A percentile compares a stretch with the other conserved stretches of the same genome.
Evolutionary conservation across 495 filamentous ascomycete species (phyloP).

Genomic region (Lophium mytilinum): DNA sequence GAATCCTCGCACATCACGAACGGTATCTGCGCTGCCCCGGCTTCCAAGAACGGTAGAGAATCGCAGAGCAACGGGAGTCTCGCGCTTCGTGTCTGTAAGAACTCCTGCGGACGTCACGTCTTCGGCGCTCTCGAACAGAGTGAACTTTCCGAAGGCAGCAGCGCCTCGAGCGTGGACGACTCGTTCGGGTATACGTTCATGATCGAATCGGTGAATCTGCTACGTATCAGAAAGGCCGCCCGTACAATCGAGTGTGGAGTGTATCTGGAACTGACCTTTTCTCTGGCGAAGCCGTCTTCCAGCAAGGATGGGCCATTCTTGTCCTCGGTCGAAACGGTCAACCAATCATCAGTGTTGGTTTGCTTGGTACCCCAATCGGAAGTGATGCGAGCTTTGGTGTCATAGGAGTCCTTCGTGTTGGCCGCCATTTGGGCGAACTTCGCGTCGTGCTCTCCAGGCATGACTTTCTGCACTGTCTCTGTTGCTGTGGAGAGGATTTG

Average conservation of each 20-base stretch:
- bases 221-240: neutral
- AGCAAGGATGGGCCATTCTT: slow-evolving; percentile 63
- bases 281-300: slow-evolving; percentile 73
- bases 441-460: neutral
- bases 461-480: neutral
- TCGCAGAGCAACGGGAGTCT: slow-evolving; percentile 71
- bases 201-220: slow-evolving; percentile 74
- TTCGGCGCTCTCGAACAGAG: slow-evolving; percentile 56
- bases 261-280: slow-evolving; percentile 51
- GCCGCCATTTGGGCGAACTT: slow-evolving; percentile 24
- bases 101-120: slow-evolving; percentile 66
- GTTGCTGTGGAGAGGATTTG: neutral
- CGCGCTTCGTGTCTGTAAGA: slow-evolving; percentile 69
- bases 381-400: slow-evolving; percentile 47
- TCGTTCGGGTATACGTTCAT: slow-evolving; percentile 81
- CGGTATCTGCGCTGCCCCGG: slow-evolving; percentile 70
- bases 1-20: slow-evolving; percentile 75
- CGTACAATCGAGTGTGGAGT: neutral
- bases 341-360: slow-evolving; percentile 69
- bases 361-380: slow-evolving; percentile 75
- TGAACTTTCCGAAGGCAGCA: slow-evolving; percentile 80
- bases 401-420: slow-evolving; percentile 29
- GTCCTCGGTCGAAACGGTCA: slow-evolving; percentile 53
- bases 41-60: slow-evolving; percentile 80
- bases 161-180: slow-evolving; percentile 82